These are phyloP conservation scores for Fusarium sp. DNA, from an alignment of 2,329 filamentous ascomycete genomes.

Conservation along the genomic window DNA sequence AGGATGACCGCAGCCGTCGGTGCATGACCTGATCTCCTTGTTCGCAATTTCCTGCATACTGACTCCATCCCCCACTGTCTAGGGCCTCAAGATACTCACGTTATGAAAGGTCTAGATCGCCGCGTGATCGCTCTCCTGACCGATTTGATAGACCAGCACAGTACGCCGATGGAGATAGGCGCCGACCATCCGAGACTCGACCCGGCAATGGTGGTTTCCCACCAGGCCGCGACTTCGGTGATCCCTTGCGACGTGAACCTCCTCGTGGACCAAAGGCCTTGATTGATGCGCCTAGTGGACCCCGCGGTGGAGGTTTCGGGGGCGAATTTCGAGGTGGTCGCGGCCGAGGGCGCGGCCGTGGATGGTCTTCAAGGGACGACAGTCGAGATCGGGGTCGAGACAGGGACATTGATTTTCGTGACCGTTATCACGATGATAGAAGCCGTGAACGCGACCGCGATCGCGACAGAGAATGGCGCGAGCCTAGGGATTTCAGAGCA, in stretches of 20 bases:
- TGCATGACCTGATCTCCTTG: not conserved
- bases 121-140: slow-evolving; percentile 77
- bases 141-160: slow-evolving; percentile 70
- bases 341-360: slow-evolving; percentile 69
- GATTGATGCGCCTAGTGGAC: slow-evolving; percentile 76
- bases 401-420: slow-evolving; percentile 70
- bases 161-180: slow-evolving; percentile 75
- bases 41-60: slow-evolving; percentile 14
- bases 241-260: slow-evolving; percentile 73
- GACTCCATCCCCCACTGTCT: slow-evolving; percentile 55
- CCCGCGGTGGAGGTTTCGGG: slow-evolving; percentile 74
- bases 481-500: slow-evolving; percentile 55
- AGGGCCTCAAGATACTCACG: slow-evolving; percentile 72
- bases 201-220: slow-evolving; percentile 72
- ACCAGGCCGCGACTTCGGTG: slow-evolving; percentile 71
- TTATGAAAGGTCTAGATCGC: slow-evolving; percentile 72
- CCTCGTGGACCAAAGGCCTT: slow-evolving; percentile 86
- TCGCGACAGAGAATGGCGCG: slow-evolving; percentile 63
- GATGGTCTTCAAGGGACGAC: slow-evolving; percentile 70
- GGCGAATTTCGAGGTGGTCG: slow-evolving; percentile 71
- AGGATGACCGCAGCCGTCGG: not conserved
- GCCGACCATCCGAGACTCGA: slow-evolving; percentile 74
- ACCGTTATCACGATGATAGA: slow-evolving; percentile 71
- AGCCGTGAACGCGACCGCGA: slow-evolving; percentile 71
- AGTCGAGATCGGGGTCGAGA: slow-evolving; percentile 72